Evolutionary conservation across 2,329 filamentous ascomycete species (phyloP).

Genomic region (Cordyceps javanica): DNA sequence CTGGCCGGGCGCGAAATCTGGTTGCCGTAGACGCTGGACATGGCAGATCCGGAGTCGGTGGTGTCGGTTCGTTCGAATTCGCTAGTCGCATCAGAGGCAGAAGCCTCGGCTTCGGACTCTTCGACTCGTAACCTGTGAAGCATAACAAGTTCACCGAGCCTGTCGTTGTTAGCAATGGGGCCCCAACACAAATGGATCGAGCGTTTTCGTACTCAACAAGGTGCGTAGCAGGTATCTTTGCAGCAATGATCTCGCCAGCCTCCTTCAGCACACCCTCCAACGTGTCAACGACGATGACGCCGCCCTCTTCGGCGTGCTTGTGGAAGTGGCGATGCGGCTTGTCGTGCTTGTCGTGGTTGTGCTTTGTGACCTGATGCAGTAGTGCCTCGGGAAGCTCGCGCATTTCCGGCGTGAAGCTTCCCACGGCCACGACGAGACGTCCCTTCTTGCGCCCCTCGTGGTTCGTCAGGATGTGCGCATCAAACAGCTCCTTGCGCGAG

Average conservation of each 20-base stretch:
- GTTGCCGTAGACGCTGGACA: conserved; percentile 34
- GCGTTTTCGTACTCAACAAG: conserved; percentile 62
- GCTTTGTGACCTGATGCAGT: conserved; percentile 53
- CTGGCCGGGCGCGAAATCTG: conserved; percentile 24
- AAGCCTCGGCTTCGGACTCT: conserved; percentile 31
- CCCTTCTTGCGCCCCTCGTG: conserved; percentile 64
- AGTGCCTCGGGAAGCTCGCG: conserved; percentile 75
- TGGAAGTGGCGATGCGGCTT: conserved; percentile 54
- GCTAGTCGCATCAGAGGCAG: conserved; percentile 24
- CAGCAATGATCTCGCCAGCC: conserved; percentile 80
- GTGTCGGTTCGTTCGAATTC: conserved; percentile 27
- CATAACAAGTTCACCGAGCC: conserved; percentile 72
- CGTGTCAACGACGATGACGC: conserved; percentile 66
- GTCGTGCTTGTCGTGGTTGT: conserved; percentile 37
- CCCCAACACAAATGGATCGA: background rate
- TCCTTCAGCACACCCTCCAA: conserved; percentile 74
- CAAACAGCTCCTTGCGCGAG: conserved; percentile 67
- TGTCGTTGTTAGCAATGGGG: conserved; percentile 22
- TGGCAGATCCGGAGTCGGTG: conserved; percentile 29
- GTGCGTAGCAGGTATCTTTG: conserved; percentile 64
- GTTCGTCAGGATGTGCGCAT: conserved; percentile 63
- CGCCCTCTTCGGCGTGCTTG: conserved; percentile 57
- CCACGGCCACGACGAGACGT: conserved; percentile 65
- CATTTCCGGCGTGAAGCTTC: conserved; percentile 67
- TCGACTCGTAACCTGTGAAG: conserved; percentile 41